Conservation (phyloP, 352 stramenopile species). For the Discostella stelligera region DNA sequence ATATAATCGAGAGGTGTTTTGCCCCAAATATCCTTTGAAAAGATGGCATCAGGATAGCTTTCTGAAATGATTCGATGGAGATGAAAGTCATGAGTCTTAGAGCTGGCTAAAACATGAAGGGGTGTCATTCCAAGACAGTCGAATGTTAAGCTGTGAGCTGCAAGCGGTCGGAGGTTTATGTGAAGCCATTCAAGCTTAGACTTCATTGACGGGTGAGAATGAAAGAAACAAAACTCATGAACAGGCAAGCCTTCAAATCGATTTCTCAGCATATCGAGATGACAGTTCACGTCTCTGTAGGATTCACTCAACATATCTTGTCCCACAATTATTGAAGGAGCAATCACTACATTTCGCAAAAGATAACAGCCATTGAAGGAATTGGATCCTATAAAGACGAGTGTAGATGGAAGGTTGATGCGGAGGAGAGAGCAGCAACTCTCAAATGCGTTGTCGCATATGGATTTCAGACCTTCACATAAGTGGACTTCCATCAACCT, state of each 20-base stretch:
- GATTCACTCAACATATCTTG: neutral
- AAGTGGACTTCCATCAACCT: neutral
- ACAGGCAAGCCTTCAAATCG: neutral
- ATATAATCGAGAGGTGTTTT: neutral
- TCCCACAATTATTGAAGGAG: neutral
- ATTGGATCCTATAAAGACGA: neutral
- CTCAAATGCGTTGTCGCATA: neutral
- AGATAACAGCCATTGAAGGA: neutral
- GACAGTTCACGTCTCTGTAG: neutral
- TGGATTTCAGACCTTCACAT: neutral
- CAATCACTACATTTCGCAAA: neutral
- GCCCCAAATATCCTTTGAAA: neutral
- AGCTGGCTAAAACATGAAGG: neutral
- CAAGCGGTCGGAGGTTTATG: neutral
- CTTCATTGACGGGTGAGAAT: neutral
- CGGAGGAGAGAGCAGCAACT: neutral
- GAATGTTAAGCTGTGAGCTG: neutral
- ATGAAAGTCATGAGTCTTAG: neutral
- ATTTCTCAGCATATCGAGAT: neutral
- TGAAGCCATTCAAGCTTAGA: neutral
- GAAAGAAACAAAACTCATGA: neutral
- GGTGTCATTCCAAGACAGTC: conserved; percentile 7
- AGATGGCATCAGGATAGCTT: neutral
- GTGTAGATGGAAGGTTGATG: neutral
- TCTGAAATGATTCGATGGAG: neutral